These are phyloP conservation scores for Agrocybe chaxingu DNA, from an alignment of 768 basidiomycete genomes.

Conservation along the genomic window DNA sequence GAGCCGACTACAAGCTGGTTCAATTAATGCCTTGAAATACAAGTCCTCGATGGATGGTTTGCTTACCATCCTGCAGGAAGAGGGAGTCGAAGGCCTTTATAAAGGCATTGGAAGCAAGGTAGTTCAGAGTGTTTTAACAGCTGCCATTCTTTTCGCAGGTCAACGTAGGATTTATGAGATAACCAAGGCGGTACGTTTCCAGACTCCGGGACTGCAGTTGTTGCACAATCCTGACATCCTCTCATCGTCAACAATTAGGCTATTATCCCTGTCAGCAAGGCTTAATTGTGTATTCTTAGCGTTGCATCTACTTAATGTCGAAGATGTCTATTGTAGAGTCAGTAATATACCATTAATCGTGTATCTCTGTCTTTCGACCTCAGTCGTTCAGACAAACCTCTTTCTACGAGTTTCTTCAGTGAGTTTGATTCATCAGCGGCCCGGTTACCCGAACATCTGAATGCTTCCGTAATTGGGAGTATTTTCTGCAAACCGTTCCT, in stretches of 20 bases:
- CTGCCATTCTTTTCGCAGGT: conserved; percentile 88
- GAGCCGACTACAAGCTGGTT: conserved; percentile 75
- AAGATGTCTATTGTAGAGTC: no score
- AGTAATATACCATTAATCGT: no score
- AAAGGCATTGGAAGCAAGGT: conserved; percentile 87
- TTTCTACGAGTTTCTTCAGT: no score
- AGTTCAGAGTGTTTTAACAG: conserved; percentile 87
- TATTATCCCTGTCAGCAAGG: no score
- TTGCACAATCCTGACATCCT: not conserved
- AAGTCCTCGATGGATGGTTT: conserved; percentile 75
- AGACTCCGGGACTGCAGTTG: not conserved
- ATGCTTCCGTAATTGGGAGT: not conserved
- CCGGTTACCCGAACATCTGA: not conserved
- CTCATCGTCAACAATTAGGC: no score
- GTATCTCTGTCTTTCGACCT: no score
- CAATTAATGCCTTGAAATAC: conserved; percentile 65
- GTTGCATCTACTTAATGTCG: no score
- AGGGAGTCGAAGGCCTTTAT: conserved; percentile 83
- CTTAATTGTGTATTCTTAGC: no score
- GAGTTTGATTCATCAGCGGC: no score
- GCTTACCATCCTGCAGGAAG: conserved; percentile 71
- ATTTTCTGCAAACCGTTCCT: not conserved
- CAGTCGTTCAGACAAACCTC: no score
- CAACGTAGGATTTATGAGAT: conserved; percentile 80
- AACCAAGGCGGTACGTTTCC: conserved; percentile 45